Evolutionary conservation across 2,329 filamentous ascomycete genomes (phyloP).

Genomic region (Nothophoma quercina): DNA sequence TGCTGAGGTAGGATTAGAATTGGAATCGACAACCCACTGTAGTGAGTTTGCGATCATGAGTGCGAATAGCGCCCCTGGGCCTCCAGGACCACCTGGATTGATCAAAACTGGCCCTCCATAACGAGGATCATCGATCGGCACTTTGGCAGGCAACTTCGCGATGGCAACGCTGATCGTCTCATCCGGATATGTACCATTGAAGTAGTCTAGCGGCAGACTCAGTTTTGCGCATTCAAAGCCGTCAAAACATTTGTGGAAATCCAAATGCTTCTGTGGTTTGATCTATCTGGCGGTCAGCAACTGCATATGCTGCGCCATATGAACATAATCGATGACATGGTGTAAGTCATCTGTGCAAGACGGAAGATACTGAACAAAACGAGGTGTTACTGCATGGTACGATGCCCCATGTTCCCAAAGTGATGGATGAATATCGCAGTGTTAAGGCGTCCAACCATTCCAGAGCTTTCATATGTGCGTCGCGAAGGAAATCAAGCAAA

Average conservation of each 20-base stretch:
- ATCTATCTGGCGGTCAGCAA: slow-evolving; percentile 34
- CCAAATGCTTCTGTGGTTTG: slow-evolving; percentile 30
- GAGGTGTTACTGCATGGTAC: slow-evolving; percentile 1
- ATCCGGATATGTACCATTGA: slow-evolving; percentile 44
- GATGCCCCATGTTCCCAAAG: not conserved
- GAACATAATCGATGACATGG: not conserved
- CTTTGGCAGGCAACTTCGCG: slow-evolving; percentile 42
- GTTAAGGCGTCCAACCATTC: not conserved
- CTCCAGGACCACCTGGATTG: slow-evolving; percentile 57
- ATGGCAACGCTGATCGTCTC: slow-evolving; percentile 43
- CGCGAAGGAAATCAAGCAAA: not conserved
- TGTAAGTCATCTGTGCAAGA: not conserved
- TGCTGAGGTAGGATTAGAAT: slow-evolving; percentile 15
- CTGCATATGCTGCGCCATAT: not conserved
- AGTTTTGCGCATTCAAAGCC: slow-evolving; percentile 47
- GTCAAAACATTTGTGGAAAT: slow-evolving; percentile 43
- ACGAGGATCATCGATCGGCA: slow-evolving; percentile 43
- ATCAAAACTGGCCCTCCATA: slow-evolving; percentile 54
- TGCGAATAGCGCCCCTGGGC: slow-evolving; percentile 48
- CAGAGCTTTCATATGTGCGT: not conserved
- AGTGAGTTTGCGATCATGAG: slow-evolving; percentile 30
- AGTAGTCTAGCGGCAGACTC: slow-evolving; percentile 47
- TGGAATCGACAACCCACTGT: slow-evolving; percentile 41
- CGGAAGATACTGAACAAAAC: not conserved
- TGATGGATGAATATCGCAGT: not conserved